Evolutionary conservation across 1,284 basidiomycete species (phyloP).

Genomic region (Puccinia horiana): DNA sequence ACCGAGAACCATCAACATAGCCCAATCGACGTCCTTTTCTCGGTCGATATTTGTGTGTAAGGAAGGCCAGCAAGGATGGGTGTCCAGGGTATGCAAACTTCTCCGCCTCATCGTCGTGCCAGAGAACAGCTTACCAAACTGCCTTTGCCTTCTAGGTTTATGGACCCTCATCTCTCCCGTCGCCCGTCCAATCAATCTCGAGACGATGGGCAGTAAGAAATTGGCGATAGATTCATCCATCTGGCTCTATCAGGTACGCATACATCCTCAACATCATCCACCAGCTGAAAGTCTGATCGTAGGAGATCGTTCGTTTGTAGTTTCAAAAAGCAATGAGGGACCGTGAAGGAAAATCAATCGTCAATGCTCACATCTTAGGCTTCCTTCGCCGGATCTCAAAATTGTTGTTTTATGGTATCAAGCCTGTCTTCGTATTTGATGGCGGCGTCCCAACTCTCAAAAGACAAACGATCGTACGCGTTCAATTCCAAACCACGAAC

Average conservation of each 20-base stretch:
- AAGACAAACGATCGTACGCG: constrained; percentile 75
- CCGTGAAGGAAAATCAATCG: constrained; percentile 84
- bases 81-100: constrained; percentile 12
- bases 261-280: neutral
- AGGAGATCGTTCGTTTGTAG: constrained; percentile 58
- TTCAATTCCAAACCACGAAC: constrained; percentile 46
- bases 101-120: neutral
- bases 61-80: constrained; percentile 30
- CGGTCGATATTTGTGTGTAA: neutral
- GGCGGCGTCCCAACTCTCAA: constrained; percentile 88
- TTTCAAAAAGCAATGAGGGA: constrained; percentile 99
- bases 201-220: constrained; percentile 58
- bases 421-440: constrained; percentile 93
- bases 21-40: neutral
- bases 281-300: constrained; percentile 7
- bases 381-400: constrained; percentile 91
- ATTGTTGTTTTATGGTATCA: constrained; percentile 91
- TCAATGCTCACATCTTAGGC: constrained; percentile 92
- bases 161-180: constrained; percentile 59
- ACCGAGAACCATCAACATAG: neutral
- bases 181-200: constrained; percentile 58
- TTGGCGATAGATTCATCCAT: constrained; percentile 88
- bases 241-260: constrained; percentile 75
- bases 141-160: constrained; percentile 52
- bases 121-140: neutral